A percentile compares a stretch with the other conserved stretches of the same genome.
Evolutionary conservation across 2,329 filamentous ascomycete species (phyloP).

Genomic region (Clonostachys chloroleuca): DNA sequence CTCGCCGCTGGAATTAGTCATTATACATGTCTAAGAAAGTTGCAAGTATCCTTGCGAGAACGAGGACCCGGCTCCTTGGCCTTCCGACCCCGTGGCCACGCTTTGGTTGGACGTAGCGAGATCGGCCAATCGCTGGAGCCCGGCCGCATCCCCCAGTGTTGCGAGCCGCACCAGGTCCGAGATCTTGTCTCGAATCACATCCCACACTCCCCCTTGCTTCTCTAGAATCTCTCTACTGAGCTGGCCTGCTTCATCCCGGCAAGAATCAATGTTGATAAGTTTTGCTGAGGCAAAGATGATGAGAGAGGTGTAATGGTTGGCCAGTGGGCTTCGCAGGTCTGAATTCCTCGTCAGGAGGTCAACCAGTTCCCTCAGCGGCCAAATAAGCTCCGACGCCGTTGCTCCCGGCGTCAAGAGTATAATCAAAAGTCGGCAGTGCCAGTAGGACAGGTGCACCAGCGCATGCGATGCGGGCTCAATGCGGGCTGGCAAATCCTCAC

Average conservation of each 20-base stretch:
- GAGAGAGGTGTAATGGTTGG: constrained; percentile 62
- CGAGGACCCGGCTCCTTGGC: constrained; percentile 18
- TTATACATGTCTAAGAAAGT: not conserved
- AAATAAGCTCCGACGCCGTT: constrained; percentile 52
- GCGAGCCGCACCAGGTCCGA: constrained; percentile 24
- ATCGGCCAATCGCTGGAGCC: constrained; percentile 59
- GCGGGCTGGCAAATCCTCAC: constrained; percentile 56
- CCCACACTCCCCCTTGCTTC: constrained; percentile 50
- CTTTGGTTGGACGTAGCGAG: constrained; percentile 33
- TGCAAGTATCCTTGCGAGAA: constrained; percentile 26
- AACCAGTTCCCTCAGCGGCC: constrained; percentile 54
- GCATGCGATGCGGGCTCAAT: constrained; percentile 47
- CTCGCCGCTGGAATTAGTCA: no score
- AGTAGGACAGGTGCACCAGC: constrained; percentile 63
- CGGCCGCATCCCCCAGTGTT: constrained; percentile 31
- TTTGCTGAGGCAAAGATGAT: constrained; percentile 57
- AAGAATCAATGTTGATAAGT: constrained; percentile 44
- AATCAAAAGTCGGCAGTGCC: constrained; percentile 63
- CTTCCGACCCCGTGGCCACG: constrained; percentile 18
- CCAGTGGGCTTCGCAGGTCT: constrained; percentile 56
- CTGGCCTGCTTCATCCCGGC: constrained; percentile 50
- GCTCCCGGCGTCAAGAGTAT: constrained; percentile 54
- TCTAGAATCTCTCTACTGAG: constrained; percentile 54
- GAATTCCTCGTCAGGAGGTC: constrained; percentile 51
- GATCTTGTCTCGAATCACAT: constrained; percentile 44